Evolutionary conservation across 352 stramenopile genomes (phyloP).

Genomic region (Pythium guiyangense): DNA sequence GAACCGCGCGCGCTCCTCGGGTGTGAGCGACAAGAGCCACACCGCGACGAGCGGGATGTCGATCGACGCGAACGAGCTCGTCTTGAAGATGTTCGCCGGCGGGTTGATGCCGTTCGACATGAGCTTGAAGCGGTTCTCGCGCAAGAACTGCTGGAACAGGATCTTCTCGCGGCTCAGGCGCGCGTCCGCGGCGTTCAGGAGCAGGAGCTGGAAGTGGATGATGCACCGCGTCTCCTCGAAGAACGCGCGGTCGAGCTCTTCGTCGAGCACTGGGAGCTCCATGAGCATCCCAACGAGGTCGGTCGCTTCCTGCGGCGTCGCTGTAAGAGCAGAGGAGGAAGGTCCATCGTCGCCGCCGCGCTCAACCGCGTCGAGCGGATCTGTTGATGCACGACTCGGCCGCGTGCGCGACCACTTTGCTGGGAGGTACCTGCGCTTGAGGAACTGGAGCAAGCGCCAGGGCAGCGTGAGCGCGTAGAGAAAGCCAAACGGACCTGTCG

Average conservation of each 20-base stretch:
- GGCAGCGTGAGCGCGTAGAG: slow-evolving; percentile 54
- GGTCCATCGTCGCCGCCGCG: neutral
- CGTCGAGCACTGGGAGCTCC: slow-evolving; percentile 65
- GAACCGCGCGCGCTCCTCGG: slow-evolving; percentile 85
- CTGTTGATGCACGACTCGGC: neutral
- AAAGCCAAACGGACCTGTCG: slow-evolving; percentile 61
- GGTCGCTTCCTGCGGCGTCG: neutral
- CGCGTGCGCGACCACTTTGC: slow-evolving; percentile 10
- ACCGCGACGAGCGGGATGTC: slow-evolving; percentile 88
- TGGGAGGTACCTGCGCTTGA: slow-evolving; percentile 53
- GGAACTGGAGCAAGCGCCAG: slow-evolving; percentile 30
- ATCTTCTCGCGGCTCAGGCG: slow-evolving; percentile 87
- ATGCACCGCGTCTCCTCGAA: slow-evolving; percentile 88
- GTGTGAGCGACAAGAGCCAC: slow-evolving; percentile 84
- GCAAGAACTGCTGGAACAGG: slow-evolving; percentile 91
- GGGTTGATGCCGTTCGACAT: slow-evolving; percentile 91
- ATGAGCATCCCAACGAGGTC: slow-evolving; percentile 66
- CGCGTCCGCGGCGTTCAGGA: slow-evolving; percentile 86
- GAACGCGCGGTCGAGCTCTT: slow-evolving; percentile 72
- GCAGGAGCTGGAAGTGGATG: slow-evolving; percentile 89
- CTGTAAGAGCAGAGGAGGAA: neutral
- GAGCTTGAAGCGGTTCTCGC: slow-evolving; percentile 93
- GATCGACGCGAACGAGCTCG: slow-evolving; percentile 84
- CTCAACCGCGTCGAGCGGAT: slow-evolving; percentile 10
- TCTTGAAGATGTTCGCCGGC: slow-evolving; percentile 88